Evolutionary conservation across 2,329 filamentous ascomycete genomes (phyloP).

Genomic region (Coniochaeta prunicola): DNA sequence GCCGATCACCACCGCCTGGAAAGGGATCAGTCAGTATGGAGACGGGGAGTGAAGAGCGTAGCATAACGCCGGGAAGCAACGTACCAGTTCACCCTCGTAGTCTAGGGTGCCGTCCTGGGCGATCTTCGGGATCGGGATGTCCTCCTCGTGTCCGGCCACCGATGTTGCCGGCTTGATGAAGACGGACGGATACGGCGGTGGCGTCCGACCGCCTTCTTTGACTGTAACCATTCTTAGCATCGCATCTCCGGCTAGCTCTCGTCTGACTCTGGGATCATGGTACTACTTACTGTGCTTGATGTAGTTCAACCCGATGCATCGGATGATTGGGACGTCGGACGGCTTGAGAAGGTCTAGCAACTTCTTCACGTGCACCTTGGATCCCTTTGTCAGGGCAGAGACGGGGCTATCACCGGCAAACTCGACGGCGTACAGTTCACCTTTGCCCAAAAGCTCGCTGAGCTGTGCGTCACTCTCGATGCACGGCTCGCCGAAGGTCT

Average conservation of each 20-base stretch:
- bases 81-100: too few species aligned
- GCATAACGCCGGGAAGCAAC: too few species aligned
- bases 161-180: neutral
- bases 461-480: too few species aligned
- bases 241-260: too few species aligned
- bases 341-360: neutral
- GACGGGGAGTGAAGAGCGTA: too few species aligned
- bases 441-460: too few species aligned
- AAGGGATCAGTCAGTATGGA: too few species aligned
- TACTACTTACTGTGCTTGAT: slow-evolving; percentile 1
- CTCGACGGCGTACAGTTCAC: slow-evolving; percentile 61
- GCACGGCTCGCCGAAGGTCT: too few species aligned
- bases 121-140: neutral
- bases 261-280: neutral
- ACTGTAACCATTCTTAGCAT: too few species aligned
- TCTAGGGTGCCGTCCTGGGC: neutral
- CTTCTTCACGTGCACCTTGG: slow-evolving; percentile 42
- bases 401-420: too few species aligned
- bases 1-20: neutral
- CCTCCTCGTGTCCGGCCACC: neutral
- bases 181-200: slow-evolving; percentile 21
- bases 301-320: slow-evolving; percentile 6
- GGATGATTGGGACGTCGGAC: neutral
- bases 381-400: too few species aligned
- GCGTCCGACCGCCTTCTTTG: neutral